A percentile compares a stretch with the other conserved stretches of the same genome.
Conservation (phyloP, 2,329 filamentous ascomycete genomes). For the Penicillium sp. region DNA sequence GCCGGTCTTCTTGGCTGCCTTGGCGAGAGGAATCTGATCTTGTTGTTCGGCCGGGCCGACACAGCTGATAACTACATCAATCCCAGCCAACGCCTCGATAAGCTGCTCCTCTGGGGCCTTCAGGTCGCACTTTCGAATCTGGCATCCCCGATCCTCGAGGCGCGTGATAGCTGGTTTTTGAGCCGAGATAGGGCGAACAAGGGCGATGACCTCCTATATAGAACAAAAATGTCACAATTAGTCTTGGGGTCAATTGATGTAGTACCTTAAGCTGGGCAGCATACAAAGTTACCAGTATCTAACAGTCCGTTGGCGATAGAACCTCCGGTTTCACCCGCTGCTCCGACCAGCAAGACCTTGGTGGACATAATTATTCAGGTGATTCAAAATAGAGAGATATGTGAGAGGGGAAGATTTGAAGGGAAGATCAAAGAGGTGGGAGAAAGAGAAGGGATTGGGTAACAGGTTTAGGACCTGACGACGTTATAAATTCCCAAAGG, state of each 20-base stretch:
- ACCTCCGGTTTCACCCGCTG: slow-evolving; percentile 41
- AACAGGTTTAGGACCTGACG: slow-evolving; percentile 28
- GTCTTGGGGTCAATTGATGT: not conserved
- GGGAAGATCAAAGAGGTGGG: slow-evolving; percentile 5
- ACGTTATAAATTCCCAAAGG: slow-evolving; percentile 36
- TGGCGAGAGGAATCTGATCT: slow-evolving; percentile 48
- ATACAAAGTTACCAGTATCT: slow-evolving; percentile 29
- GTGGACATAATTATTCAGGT: slow-evolving; percentile 31
- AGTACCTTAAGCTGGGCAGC: not conserved
- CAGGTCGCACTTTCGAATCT: slow-evolving; percentile 47
- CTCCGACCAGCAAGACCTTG: slow-evolving; percentile 40
- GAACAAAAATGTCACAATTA: not conserved
- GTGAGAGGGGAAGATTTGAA: not conserved
- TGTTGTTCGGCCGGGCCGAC: slow-evolving; percentile 37
- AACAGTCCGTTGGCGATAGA: slow-evolving; percentile 40
- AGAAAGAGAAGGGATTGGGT: slow-evolving; percentile 11
- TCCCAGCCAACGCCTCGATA: slow-evolving; percentile 41
- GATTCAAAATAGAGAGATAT: not conserved
- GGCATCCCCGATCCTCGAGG: slow-evolving; percentile 45
- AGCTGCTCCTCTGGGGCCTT: slow-evolving; percentile 43
- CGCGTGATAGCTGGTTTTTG: slow-evolving; percentile 45
- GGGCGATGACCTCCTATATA: slow-evolving; percentile 48
- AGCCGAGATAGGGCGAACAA: slow-evolving; percentile 49
- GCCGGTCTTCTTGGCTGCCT: slow-evolving; percentile 50
- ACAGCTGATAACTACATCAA: slow-evolving; percentile 49